A percentile compares a stretch with the other conserved stretches of the same genome.
phyloP scores from a whole-genome alignment of 2,329 filamentous ascomycete genomes.

The Aspergillus oerlinghausenensis region DNA sequence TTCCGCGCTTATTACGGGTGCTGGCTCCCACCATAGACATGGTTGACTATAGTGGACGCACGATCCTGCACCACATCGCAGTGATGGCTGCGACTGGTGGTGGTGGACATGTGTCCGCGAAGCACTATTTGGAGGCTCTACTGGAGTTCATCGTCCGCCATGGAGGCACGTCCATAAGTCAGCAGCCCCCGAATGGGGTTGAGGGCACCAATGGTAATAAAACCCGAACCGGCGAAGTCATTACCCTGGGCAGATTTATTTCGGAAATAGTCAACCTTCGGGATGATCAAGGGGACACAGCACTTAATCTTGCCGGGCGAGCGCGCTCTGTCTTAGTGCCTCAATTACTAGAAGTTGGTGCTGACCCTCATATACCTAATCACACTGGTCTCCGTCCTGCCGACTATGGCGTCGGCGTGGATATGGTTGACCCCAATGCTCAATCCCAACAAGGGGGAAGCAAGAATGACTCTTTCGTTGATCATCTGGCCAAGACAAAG shows the following conservation, averaged over 20 bases:
- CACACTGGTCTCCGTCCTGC: slow-evolving; percentile 80
- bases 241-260: slow-evolving; percentile 90
- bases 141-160: slow-evolving; percentile 92
- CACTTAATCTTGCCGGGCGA: slow-evolving; percentile 85
- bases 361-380: slow-evolving; percentile 88
- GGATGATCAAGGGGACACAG: slow-evolving; percentile 91
- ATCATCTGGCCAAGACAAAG: slow-evolving; percentile 42
- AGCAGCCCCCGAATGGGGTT: slow-evolving; percentile 35
- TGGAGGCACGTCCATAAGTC: slow-evolving; percentile 59
- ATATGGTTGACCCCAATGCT: slow-evolving; percentile 49
- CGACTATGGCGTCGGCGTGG: slow-evolving; percentile 89
- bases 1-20: slow-evolving; percentile 84
- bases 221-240: slow-evolving; percentile 53
- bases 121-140: slow-evolving; percentile 92
- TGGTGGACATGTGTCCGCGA: slow-evolving; percentile 74
- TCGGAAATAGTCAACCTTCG: slow-evolving; percentile 94
- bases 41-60: slow-evolving; percentile 81
- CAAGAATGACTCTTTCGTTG: slow-evolving; percentile 39
- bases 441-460: slow-evolving; percentile 44
- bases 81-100: slow-evolving; percentile 94
- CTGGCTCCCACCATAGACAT: slow-evolving; percentile 87
- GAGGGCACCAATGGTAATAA: slow-evolving; percentile 20
- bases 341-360: slow-evolving; percentile 92
- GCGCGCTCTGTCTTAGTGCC: slow-evolving; percentile 96
- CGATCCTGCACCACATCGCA: slow-evolving; percentile 92